phyloP scores from a whole-genome alignment of 208 protist genomes.

The Tetramitus jugosus region DNA sequence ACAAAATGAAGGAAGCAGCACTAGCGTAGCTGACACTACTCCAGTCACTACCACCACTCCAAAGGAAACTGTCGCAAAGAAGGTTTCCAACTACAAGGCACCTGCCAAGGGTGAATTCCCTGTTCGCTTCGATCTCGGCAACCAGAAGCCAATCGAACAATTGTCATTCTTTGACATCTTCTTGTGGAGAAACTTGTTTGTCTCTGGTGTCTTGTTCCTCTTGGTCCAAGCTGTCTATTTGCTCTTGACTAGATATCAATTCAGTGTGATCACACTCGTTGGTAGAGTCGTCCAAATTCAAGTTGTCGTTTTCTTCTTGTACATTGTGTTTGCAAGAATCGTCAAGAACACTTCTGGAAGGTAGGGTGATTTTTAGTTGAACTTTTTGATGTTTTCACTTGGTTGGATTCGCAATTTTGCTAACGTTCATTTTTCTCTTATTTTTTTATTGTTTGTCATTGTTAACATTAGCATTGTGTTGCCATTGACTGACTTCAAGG shows the following conservation, averaged over 20 bases:
- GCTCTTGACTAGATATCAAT: neutral
- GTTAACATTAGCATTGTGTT: too few relatives aligned
- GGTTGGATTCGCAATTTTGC: too few relatives aligned
- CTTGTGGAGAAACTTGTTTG: conserved; percentile 15
- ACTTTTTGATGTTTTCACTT: neutral
- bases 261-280: neutral
- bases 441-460: too few relatives aligned
- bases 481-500: neutral
- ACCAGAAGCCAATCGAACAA: neutral
- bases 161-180: neutral
- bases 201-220: neutral
- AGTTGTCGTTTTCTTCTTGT: neutral
- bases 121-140: neutral
- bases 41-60: too few relatives aligned
- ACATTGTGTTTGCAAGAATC: neutral
- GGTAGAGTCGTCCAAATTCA: neutral
- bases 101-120: neutral
- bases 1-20: too few relatives aligned
- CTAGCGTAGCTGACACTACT: too few relatives aligned
- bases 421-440: too few relatives aligned
- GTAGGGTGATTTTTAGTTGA: neutral
- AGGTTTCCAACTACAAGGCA: neutral
- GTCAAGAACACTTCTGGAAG: neutral
- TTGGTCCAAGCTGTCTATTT: neutral
- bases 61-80: too few relatives aligned